Conservation (phyloP, 345 rosid genomes). For the Cardamine occulta region DNA sequence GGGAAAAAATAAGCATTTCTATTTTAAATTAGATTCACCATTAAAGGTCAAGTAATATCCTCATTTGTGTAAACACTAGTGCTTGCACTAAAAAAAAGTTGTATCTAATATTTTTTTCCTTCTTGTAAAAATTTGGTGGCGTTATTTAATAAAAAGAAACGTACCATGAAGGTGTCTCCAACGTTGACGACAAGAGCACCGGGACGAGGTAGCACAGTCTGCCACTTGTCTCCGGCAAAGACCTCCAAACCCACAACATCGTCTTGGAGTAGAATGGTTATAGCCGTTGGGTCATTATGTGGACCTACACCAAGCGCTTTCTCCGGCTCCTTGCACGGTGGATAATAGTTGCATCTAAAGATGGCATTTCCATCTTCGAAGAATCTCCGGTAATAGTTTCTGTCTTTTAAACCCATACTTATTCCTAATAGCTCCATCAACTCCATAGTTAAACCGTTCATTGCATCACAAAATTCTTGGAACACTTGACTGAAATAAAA, state of each 20-base stretch:
- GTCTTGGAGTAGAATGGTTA: constrained; percentile 61
- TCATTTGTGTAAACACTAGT: neutral
- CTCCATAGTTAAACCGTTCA: constrained; percentile 29
- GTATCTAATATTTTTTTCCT: neutral
- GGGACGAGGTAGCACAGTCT: constrained; percentile 46
- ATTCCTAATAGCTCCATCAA: constrained; percentile 39
- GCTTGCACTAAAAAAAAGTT: neutral
- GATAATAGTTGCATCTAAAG: constrained; percentile 60
- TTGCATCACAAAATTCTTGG: constrained; percentile 40
- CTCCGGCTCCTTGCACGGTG: constrained; percentile 50
- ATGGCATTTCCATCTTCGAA: constrained; percentile 48
- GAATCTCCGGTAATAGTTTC: constrained; percentile 40
- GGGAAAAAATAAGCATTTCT: neutral
- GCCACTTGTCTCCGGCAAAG: constrained; percentile 48
- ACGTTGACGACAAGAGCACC: constrained; percentile 61
- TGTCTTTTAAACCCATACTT: constrained; percentile 49
- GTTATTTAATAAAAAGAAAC: constrained; percentile 15
- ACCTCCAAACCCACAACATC: constrained; percentile 60
- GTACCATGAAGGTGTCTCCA: constrained; percentile 64
- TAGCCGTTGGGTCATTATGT: constrained; percentile 41
- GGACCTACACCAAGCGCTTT: constrained; percentile 62
- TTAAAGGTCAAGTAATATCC: neutral
- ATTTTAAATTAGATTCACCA: neutral
- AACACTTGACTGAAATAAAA: constrained; percentile 32
- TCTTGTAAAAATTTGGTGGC: neutral